Evolutionary conservation across 2,329 filamentous ascomycete genomes (phyloP), one percentile per base, ranked within the genome.

Genomic region (Phyllosticta citriasiana): DNA sequence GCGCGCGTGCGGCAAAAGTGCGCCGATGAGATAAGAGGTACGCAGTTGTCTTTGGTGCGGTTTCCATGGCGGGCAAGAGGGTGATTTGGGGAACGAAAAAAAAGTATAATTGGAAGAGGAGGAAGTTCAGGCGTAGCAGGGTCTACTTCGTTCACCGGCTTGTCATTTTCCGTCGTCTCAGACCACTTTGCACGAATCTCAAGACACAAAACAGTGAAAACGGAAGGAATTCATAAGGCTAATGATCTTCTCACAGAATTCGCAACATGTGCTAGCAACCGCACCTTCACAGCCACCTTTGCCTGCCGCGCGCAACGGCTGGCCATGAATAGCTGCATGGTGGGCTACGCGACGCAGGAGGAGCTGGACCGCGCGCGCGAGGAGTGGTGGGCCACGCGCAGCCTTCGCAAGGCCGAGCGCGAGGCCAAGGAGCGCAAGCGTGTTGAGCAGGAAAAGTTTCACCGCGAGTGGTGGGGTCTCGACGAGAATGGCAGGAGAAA

Each of bases 301-400:
- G 83, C 86, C 59, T 99, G 94, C 79, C 87, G 91, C 59, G 77
- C 82, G 56, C 82, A 92, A 70, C 88, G 91, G 69, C 85, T 87
- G 64, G 80, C 82, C 40, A 99, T 99, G 94, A 99, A 99, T 77
- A 81, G 79, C 64, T 99, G 94, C 79, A 97, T 99, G 91, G 81
- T 92, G 67, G 76, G 81, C 61, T 88, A 95, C 77, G 92, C 93
- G 60, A 95, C 89, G 65, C 88, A 86, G 65, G 85, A 83, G 60
- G 90, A 95, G 73, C 84, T 95, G 74, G 94, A 99, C 77, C 86
- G 85, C 25, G 94, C 94, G 65, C 81, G 94, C 58, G 89, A 91
- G 74, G 91, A 97, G 72, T 99, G 94, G 94, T 97, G 97, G 74
- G 84, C 85, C 57, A 81, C 84, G 65, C 82, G 89, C 57, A 80